phyloP scores from a whole-genome alignment of 148 eudicot species.

The Oxyria digyna region DNA sequence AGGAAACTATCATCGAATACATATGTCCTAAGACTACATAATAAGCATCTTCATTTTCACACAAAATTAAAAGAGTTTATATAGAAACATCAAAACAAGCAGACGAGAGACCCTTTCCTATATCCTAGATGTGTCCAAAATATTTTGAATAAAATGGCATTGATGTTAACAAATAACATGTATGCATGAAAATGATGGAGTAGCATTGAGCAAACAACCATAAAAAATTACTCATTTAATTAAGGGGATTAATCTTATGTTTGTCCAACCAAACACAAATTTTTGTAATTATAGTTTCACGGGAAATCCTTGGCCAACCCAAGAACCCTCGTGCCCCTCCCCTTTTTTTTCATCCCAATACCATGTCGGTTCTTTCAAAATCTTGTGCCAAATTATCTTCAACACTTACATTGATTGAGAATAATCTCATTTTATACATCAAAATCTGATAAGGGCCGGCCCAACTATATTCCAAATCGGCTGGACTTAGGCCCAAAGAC shows the following conservation, averaged over 20 bases:
- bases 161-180: neutral
- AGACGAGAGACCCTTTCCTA: neutral
- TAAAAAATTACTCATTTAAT: neutral
- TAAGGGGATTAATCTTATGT: neutral
- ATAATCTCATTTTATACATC: no score
- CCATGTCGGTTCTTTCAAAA: neutral
- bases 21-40: no score
- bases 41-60: no score
- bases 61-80: no score
- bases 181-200: neutral
- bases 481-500: neutral
- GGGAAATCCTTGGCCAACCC: conserved; percentile 2
- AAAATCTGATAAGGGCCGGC: neutral
- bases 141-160: neutral
- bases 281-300: neutral
- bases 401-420: no score
- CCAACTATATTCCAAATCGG: neutral
- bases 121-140: neutral
- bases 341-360: neutral
- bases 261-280: neutral
- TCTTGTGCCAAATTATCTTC: no score
- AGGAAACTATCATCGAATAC: no score
- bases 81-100: no score
- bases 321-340: conserved; percentile 7
- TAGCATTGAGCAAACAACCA: neutral